phyloP scores from a whole-genome alignment of 176 grass and related monocot species.

The Bolboschoenus planiculmis region DNA sequence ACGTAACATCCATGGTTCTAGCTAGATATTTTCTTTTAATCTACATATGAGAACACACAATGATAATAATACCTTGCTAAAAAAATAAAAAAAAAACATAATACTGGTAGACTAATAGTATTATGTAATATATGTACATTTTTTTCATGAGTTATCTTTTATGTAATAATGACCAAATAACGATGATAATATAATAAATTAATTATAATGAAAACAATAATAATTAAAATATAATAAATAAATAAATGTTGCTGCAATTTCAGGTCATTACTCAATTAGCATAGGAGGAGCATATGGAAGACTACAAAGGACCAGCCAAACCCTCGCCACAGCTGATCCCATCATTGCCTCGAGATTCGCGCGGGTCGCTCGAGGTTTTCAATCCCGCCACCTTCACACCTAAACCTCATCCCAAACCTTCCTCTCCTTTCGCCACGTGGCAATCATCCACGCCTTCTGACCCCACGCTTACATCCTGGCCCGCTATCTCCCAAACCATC shows the following conservation, averaged over 20 bases:
- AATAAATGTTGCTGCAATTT: conserved; percentile 1
- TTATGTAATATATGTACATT: too few species aligned
- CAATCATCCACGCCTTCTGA: background rate
- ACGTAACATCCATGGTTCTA: background rate
- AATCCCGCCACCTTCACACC: conserved; percentile 29
- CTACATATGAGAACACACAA: background rate
- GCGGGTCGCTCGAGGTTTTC: conserved; percentile 83
- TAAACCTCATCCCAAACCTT: background rate
- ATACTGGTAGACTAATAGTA: background rate
- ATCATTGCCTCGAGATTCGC: conserved; percentile 60
- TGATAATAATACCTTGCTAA: background rate
- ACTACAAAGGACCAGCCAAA: conserved; percentile 16
- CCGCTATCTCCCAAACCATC: background rate
- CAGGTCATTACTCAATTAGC: background rate
- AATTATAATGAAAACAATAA: background rate
- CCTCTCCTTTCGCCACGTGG: conserved; percentile 22
- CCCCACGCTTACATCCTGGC: conserved; percentile 17
- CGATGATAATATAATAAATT: too few species aligned
- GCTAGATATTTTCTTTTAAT: background rate
- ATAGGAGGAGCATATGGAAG: conserved; percentile 13
- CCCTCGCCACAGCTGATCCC: background rate
- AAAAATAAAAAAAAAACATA: background rate
- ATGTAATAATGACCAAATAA: too few species aligned
- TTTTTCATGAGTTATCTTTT: too few species aligned
- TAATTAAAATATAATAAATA: background rate